These are phyloP conservation scores for Shiraia bambusicola DNA, from an alignment of 2,329 filamentous ascomycete species.

Conservation along the genomic window DNA sequence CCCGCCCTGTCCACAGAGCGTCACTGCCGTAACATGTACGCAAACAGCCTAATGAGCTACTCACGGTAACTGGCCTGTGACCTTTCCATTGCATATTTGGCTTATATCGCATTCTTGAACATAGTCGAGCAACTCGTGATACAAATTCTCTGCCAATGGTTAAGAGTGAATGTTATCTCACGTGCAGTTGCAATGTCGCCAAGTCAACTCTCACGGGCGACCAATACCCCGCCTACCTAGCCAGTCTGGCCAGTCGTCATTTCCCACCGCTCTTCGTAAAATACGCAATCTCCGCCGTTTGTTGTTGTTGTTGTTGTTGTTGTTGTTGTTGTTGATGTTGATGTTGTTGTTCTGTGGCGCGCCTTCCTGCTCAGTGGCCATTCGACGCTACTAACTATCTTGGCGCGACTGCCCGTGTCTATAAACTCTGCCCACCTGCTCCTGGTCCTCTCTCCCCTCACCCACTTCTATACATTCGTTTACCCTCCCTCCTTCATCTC, in stretches of 20 bases:
- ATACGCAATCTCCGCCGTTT: conserved; percentile 6
- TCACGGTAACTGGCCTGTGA: not conserved
- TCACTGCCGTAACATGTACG: conserved; percentile 6
- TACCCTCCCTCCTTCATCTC: conserved; percentile 12
- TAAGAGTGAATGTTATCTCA: conserved; percentile 17
- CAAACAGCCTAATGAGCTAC: conserved; percentile 3
- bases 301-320: conserved; percentile 23
- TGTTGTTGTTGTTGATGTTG: conserved; percentile 18
- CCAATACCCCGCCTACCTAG: no score
- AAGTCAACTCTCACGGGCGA: no score
- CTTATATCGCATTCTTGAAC: not conserved
- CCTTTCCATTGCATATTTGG: no score
- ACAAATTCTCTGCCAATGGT: not conserved
- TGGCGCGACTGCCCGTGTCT: conserved; percentile 18
- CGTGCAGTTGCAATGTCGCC: conserved; percentile 6
- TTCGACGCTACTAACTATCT: conserved; percentile 11
- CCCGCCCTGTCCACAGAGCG: conserved; percentile 7
- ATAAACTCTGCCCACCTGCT: conserved; percentile 13
- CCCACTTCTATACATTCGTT: conserved; percentile 31
- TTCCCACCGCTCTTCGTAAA: not conserved
- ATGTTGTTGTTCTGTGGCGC: conserved; percentile 19
- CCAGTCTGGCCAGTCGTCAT: no score
- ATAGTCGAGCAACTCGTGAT: not conserved
- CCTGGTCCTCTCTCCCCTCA: conserved; percentile 11
- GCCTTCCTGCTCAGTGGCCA: conserved; percentile 14